Conservation (phyloP, 345 rosid genomes). For the Excoecaria cochinchinensis region DNA sequence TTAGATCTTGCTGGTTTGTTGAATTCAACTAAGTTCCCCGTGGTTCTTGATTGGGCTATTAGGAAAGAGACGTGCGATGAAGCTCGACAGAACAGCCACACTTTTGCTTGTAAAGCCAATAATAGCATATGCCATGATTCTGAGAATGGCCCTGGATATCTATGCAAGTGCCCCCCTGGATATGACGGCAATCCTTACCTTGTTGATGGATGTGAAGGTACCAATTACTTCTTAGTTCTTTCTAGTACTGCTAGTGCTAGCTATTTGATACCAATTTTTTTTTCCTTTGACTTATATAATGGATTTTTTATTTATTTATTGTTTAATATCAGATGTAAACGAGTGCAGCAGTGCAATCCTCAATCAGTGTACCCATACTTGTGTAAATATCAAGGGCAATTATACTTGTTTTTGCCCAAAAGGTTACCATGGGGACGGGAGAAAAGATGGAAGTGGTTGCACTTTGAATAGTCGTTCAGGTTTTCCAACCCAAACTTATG, state of each 20-base stretch:
- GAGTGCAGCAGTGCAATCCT: conserved; percentile 19
- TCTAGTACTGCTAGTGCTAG: too few relatives aligned
- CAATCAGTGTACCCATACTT: not conserved
- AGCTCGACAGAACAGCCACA: not conserved
- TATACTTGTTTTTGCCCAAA: conserved; percentile 34
- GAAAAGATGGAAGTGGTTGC: conserved; percentile 18
- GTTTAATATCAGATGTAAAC: conserved; percentile 23
- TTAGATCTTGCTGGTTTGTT: conserved; percentile 3
- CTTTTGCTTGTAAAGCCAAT: not conserved
- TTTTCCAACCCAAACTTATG: not conserved
- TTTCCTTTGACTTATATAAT: not conserved
- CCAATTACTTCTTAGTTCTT: too few relatives aligned
- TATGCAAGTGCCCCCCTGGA: conserved; percentile 6
- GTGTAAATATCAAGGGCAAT: conserved; percentile 16
- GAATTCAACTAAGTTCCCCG: not conserved
- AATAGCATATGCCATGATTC: conserved; percentile 6
- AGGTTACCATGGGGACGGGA: conserved; percentile 30
- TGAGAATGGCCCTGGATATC: conserved; percentile 6
- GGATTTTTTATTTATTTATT: not conserved
- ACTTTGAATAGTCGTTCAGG: not conserved
- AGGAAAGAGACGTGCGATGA: conserved; percentile 6
- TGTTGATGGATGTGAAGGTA: conserved; percentile 4
- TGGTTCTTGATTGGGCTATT: conserved; percentile 28
- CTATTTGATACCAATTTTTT: not conserved
- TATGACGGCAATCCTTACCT: conserved; percentile 8